These are phyloP conservation scores for Leccinellum rugosiceps DNA, from an alignment of 768 basidiomycete species.

Conservation along the genomic window DNA sequence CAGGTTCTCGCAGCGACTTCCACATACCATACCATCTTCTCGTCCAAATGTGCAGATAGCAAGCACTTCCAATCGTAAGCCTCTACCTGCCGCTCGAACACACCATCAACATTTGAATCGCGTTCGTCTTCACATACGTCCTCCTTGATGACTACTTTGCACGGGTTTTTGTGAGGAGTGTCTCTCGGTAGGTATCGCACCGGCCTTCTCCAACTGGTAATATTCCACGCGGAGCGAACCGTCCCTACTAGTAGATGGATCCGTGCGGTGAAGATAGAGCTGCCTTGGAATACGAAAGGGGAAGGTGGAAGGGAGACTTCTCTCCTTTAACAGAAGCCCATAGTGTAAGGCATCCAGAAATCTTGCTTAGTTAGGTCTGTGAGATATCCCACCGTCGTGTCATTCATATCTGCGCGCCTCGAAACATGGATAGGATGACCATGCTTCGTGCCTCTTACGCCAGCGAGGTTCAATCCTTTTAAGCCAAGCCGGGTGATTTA, in stretches of 20 bases:
- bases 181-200: conserved; percentile 75
- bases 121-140: conserved; percentile 84
- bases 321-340: conserved; percentile 85
- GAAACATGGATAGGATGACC: conserved; percentile 73
- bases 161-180: conserved; percentile 72
- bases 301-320: conserved; percentile 34
- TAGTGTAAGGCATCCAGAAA: conserved; percentile 77
- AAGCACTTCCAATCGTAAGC: neutral
- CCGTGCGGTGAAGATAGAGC: conserved; percentile 90
- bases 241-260: conserved; percentile 48
- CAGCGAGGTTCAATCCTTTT: conserved; percentile 74
- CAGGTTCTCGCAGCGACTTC: no score
- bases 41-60: no score
- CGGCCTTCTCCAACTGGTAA: conserved; percentile 72
- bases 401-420: conserved; percentile 51
- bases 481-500: conserved; percentile 75
- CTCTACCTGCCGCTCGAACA: conserved; percentile 79
- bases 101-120: conserved; percentile 91
- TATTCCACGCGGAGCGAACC: conserved; percentile 63
- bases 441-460: conserved; percentile 56
- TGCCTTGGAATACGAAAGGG: conserved; percentile 87
- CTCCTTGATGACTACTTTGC: conserved; percentile 80
- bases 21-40: no score
- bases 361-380: conserved; percentile 76
- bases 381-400: conserved; percentile 87